Evolutionary conservation across 192 early-diverging fungal species (phyloP).

Genomic region (Coemansia sp.): DNA sequence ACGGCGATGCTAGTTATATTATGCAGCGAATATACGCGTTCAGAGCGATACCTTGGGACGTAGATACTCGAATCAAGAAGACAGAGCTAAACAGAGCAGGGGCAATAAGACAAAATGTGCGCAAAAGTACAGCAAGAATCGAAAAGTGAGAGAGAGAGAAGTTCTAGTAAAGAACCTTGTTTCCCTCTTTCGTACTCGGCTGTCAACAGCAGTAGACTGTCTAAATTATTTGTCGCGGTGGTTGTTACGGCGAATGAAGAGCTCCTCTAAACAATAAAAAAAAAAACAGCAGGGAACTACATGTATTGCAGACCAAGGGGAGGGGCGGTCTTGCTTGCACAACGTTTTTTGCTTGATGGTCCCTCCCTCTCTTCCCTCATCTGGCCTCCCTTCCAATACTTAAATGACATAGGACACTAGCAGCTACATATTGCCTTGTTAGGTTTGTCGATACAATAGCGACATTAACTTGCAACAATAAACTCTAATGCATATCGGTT

Average conservation of each 20-base stretch:
- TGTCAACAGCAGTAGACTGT: neutral
- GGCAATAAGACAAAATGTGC: neutral
- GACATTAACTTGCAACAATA: neutral
- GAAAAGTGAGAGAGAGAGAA: neutral
- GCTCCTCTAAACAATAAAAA: slow-evolving; percentile 1
- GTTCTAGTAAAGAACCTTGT: neutral
- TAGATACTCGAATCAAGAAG: neutral
- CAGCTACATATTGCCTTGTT: neutral
- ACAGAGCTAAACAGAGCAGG: neutral
- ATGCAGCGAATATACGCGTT: neutral
- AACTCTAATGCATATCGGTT: neutral
- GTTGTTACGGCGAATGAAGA: neutral
- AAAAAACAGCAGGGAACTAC: neutral
- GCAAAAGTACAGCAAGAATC: neutral
- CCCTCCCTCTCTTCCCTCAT: neutral
- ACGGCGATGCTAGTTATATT: neutral
- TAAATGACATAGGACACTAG: neutral
- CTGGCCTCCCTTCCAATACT: neutral
- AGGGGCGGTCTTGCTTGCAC: neutral
- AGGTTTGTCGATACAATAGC: neutral
- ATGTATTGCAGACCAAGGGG: neutral
- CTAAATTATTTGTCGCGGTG: neutral
- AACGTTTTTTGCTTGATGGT: neutral
- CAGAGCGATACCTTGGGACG: neutral
- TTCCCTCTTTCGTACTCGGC: neutral